Evolutionary conservation across 2,329 filamentous ascomycete species (phyloP).

Genomic region (Colletotrichum australisinense): DNA sequence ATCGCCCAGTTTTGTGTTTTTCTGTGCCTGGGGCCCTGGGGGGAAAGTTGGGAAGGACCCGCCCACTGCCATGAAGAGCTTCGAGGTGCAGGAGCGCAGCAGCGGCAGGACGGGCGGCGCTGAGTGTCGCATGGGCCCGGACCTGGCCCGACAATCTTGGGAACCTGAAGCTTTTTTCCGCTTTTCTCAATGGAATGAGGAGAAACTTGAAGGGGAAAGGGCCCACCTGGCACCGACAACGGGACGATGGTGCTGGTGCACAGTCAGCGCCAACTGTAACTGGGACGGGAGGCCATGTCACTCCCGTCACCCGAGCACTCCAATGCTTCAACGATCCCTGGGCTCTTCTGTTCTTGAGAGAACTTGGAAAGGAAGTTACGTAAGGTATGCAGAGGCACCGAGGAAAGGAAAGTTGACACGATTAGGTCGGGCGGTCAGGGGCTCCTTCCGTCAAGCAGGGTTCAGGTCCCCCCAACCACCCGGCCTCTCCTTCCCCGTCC

Average conservation of each 20-base stretch:
- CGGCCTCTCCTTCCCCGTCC: slow-evolving; percentile 8
- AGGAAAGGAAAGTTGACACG: background rate
- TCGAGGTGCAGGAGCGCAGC: background rate
- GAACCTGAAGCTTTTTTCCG: background rate
- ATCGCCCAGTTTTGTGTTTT: slow-evolving; percentile 11
- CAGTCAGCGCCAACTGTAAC: background rate
- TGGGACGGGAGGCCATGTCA: background rate
- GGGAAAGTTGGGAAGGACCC: background rate
- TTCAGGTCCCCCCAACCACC: slow-evolving; percentile 23
- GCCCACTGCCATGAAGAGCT: slow-evolving; percentile 3
- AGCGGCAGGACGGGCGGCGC: slow-evolving; percentile 16
- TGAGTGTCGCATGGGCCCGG: background rate
- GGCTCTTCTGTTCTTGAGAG: no score
- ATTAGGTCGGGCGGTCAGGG: slow-evolving; percentile 6
- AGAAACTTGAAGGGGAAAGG: background rate
- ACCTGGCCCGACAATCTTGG: background rate
- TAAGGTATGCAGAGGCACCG: background rate
- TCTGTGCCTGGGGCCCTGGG: slow-evolving; percentile 17
- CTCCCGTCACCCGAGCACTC: no score
- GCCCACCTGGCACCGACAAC: background rate
- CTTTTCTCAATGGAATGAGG: background rate
- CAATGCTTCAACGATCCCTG: no score
- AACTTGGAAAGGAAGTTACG: background rate
- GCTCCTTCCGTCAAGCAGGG: slow-evolving; percentile 17
- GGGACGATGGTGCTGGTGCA: background rate